Conservation (phyloP, 2,329 filamentous ascomycete genomes). For the Microcyclospora pomicola region DNA sequence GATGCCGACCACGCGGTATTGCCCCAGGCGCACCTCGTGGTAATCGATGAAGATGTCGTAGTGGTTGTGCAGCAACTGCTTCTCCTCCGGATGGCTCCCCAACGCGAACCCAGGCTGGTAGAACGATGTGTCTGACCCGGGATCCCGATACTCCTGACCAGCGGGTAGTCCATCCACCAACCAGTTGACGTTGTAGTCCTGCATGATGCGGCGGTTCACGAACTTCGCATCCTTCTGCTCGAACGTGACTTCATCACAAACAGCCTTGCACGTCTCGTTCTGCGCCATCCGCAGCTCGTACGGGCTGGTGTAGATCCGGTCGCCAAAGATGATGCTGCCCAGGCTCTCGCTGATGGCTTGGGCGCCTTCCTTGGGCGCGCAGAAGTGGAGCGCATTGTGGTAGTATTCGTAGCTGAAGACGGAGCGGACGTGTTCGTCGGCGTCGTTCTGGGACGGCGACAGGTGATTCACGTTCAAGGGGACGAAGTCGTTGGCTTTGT, state of each 20-base stretch:
- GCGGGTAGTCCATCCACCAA: constrained; percentile 87
- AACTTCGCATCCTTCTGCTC: constrained; percentile 57
- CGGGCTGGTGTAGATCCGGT: constrained; percentile 92
- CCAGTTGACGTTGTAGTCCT: constrained; percentile 91
- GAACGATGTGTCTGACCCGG: constrained; percentile 61
- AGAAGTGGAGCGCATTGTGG: constrained; percentile 75
- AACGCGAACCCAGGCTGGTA: constrained; percentile 87
- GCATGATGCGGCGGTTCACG: constrained; percentile 65
- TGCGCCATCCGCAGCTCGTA: constrained; percentile 76
- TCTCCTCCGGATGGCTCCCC: constrained; percentile 38
- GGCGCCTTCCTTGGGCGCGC: constrained; percentile 61
- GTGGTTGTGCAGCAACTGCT: constrained; percentile 72
- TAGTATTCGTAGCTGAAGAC: constrained; percentile 97
- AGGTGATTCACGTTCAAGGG: constrained; percentile 88
- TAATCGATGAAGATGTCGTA: constrained; percentile 92
- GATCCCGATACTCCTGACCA: constrained; percentile 67
- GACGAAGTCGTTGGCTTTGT: constrained; percentile 64
- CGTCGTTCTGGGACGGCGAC: constrained; percentile 64
- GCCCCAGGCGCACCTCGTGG: constrained; percentile 58
- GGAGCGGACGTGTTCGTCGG: constrained; percentile 74
- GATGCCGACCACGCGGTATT: constrained; percentile 83
- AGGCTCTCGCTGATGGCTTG: constrained; percentile 74
- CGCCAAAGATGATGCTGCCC: constrained; percentile 92
- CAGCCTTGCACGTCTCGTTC: constrained; percentile 74
- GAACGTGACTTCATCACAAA: constrained; percentile 58